These are phyloP conservation scores for Cercospora citrullina DNA, from an alignment of 2,329 filamentous ascomycete genomes.

Conservation along the genomic window DNA sequence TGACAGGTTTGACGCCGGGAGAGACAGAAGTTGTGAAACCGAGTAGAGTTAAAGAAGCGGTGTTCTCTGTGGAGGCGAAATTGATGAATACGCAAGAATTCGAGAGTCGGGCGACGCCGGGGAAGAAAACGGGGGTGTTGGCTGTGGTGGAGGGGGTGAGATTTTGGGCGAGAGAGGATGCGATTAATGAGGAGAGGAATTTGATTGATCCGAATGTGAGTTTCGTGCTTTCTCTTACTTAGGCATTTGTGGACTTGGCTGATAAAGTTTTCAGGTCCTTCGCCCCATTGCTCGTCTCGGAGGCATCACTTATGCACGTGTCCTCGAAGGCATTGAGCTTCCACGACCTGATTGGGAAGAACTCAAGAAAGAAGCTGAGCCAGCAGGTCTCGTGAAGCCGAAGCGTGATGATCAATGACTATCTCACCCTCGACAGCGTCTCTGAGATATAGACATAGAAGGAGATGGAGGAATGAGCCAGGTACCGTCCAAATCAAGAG, in stretches of 20 bases:
- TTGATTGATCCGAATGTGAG: slow-evolving; percentile 68
- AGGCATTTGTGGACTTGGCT: background rate
- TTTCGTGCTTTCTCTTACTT: background rate
- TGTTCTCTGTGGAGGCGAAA: slow-evolving; percentile 80
- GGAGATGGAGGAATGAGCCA: background rate
- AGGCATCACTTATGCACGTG: slow-evolving; percentile 79
- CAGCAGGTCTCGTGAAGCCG: slow-evolving; percentile 54
- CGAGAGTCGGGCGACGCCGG: slow-evolving; percentile 68
- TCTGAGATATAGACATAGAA: slow-evolving; percentile 5
- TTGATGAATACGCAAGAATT: slow-evolving; percentile 74
- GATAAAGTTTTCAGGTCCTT: slow-evolving; percentile 55
- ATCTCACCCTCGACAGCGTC: background rate
- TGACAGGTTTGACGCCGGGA: slow-evolving; percentile 72
- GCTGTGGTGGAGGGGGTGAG: slow-evolving; percentile 78
- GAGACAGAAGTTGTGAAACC: slow-evolving; percentile 65
- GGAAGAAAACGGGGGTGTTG: slow-evolving; percentile 72
- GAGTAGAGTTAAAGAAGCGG: slow-evolving; percentile 75
- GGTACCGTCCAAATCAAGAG: slow-evolving; percentile 8
- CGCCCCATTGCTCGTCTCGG: slow-evolving; percentile 76
- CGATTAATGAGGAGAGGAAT: slow-evolving; percentile 73
- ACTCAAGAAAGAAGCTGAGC: slow-evolving; percentile 56
- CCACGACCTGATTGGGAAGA: slow-evolving; percentile 56
- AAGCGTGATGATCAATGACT: slow-evolving; percentile 45
- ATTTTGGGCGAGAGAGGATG: slow-evolving; percentile 90
- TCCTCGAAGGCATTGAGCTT: slow-evolving; percentile 70